Evolutionary conservation across 225 moss, liverwort and hornwort genomes (phyloP), one percentile per base, ranked within the genome.

Genomic region (Physcomitrium patens): DNA sequence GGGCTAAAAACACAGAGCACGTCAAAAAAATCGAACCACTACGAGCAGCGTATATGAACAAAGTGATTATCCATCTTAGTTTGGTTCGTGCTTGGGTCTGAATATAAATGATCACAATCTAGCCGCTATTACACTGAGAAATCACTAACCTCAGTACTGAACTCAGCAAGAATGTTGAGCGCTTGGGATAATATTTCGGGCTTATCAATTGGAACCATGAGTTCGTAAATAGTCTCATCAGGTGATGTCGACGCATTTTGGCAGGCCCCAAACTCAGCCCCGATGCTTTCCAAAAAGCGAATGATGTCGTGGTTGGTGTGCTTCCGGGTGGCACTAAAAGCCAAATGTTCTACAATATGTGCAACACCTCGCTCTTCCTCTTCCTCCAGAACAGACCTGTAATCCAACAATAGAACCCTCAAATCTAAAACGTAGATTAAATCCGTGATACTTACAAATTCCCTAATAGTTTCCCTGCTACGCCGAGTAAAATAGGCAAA

Each of bases 191-290:
- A 72, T n/a, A 94, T 80, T 72, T 96, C 94, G 23, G 94, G 94
- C 77, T 92, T 96, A 70, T 96, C 96, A 51, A 94, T 92, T 63
- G 96, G 96, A 84, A 96, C 86, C 79, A 92, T 22, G n/a, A 96
- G 89, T 83, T 96, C 96, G 78, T 96, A 96, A 59, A 96, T 92
- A 70, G 96, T 96, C 82, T 96, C 96, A 86, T 96, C 96, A 77
- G 94, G 92, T 31, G 96, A 96, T n/a, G 96, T 96, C 18, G 94
- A 96, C 3, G 96, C 96, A 84, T 96, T 96, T 64, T 96, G 96
- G 70, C 96, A 96, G 52, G 96, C 96, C 68, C 96, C 96, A 85
- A 96, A 96, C 83, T 96, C 96, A 81, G 96, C 94, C 60, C 96
- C 96, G 69, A 96, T 89, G 75, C 96, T 96, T 83, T 96, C 96